Percentiles rank a stretch among this genome's conserved stretches.
These are phyloP conservation scores for Calocera cornea DNA, from an alignment of 768 basidiomycete genomes.

Conservation along the genomic window DNA sequence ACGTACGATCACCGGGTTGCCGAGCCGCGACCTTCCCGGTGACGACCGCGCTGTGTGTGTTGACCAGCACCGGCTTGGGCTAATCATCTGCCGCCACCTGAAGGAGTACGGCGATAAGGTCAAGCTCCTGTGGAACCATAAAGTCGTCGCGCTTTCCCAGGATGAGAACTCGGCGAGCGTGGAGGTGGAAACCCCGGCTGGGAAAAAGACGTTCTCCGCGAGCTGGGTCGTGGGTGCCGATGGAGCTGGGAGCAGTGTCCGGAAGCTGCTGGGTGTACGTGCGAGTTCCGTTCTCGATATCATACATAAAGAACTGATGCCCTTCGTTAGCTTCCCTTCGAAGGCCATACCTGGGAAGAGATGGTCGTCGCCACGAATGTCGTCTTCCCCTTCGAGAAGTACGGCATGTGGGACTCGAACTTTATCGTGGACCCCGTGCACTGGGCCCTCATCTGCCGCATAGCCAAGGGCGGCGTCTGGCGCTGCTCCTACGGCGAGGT, in stretches of 20 bases:
- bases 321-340: background rate
- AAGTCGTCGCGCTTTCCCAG: background rate
- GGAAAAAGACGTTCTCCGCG: background rate
- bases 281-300: background rate
- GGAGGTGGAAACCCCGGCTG: background rate
- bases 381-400: background rate
- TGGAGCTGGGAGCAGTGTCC: background rate
- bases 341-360: background rate
- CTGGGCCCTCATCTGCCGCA: background rate
- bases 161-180: background rate
- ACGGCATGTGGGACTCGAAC: constrained; percentile 4
- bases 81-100: background rate
- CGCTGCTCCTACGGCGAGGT: constrained; percentile 3
- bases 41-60: background rate
- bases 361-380: background rate
- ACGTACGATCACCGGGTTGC: background rate
- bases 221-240: background rate
- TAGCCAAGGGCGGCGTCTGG: background rate
- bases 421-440: background rate
- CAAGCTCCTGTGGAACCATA: constrained; percentile 2
- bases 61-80: background rate
- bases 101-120: background rate
- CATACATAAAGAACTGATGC: too few relatives aligned
- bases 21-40: background rate
- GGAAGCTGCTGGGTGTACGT: background rate